Base-by-base conservation (phyloP, 2,329 filamentous ascomycete genomes). In the Sarocladium brachiariae region DNA sequence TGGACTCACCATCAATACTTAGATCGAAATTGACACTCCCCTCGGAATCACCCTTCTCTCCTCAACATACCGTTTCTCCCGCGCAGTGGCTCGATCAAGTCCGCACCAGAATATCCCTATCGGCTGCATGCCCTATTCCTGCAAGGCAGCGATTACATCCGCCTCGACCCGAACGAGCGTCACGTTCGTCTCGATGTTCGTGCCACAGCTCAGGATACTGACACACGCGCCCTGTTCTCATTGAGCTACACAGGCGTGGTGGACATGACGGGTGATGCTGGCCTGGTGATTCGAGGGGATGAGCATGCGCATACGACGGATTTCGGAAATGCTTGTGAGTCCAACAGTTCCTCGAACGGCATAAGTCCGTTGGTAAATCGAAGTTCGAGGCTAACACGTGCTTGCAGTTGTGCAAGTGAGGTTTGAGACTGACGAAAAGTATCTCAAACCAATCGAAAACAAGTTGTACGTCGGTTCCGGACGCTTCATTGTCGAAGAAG, bases 401-500 rank as follows among this genome's bases (percentile, higher is more conserved):
- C 13, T 11, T 34, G 11, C 9, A 67, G 69, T 68, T 50, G 65
- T 68, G 16, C 65, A 70, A 54, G 56, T 67, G 19, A 61, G 63
- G 35, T 67, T 71, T 47, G 65, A 71, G 57, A 67, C 68, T 10
- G 68, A 66, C 27, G 59, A 59, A 49, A 60, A 63, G 8, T 60
- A 57, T 18, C 56, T 71, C 38, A 66, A 62, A 53, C 57, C 55
- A 4, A 54, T 72, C 5, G 64, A 70, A 51, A 53, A 66, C 48
- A 70, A 66, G 51, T 51, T 72, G n/a, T 71, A 64, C 53, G 69
- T 72, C 37, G 69, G 61, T 2, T 68, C 66, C 14, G 70, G 70
- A 19, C 62, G 69, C 18, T 72, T 73, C 55, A 59, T 70, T 27
- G 55, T 71, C 27, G 63, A 65, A 37, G 53, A 60, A 37, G 62